Percentiles rank a stretch among this genome's conserved stretches.
Evolutionary conservation across 208 protist genomes (phyloP).

Genomic region (Herpetomonas samuelpessoai): DNA sequence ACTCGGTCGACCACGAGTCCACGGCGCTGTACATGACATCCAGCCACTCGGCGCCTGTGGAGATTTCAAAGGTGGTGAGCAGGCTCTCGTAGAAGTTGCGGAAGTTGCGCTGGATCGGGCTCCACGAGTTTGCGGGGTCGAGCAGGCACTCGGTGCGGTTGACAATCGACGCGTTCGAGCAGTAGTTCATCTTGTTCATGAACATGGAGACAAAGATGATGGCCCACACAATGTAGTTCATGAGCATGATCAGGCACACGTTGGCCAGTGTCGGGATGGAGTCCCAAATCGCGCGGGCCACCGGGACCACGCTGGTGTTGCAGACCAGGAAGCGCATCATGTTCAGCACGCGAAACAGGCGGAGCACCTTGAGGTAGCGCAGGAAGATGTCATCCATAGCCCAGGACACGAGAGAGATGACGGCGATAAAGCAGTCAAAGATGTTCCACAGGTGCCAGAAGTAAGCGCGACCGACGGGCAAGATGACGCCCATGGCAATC

Average conservation of each 20-base stretch:
- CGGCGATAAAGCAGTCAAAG: constrained; percentile 86
- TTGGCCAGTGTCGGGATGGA: constrained; percentile 80
- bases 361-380: constrained; percentile 81
- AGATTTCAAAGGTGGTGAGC: constrained; percentile 88
- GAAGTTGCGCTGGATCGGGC: constrained; percentile 72
- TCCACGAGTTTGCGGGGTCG: constrained; percentile 36
- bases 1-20: constrained; percentile 56
- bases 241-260: constrained; percentile 78
- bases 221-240: constrained; percentile 92
- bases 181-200: constrained; percentile 81
- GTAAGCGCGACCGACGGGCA: constrained; percentile 73
- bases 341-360: constrained; percentile 82
- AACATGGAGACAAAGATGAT: constrained; percentile 92
- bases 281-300: constrained; percentile 73
- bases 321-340: constrained; percentile 58
- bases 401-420: constrained; percentile 79
- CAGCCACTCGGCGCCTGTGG: constrained; percentile 87
- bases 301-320: constrained; percentile 51
- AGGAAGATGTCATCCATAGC: constrained; percentile 31
- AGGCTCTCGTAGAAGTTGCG: constrained; percentile 87
- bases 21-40: constrained; percentile 83
- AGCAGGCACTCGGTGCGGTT: constrained; percentile 43
- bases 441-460: constrained; percentile 89
- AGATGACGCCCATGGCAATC: constrained; percentile 82
- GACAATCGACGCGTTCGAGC: constrained; percentile 39